A percentile compares a stretch with the other conserved stretches of the same genome.
Conservation (phyloP, 139 green algal species). For the Diplosphaera chodatii region DNA sequence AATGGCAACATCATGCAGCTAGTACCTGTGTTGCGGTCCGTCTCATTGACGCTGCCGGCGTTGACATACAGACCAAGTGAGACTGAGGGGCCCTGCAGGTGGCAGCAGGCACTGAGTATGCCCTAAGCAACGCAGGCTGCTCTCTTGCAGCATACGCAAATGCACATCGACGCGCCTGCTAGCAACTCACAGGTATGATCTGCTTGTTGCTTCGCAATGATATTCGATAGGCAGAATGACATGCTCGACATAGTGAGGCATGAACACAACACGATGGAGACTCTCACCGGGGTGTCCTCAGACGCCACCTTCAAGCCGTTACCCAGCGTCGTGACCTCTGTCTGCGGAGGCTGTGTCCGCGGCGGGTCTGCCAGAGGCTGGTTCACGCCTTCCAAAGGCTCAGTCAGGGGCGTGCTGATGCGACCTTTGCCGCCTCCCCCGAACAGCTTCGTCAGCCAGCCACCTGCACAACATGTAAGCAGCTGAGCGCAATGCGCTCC, state of each 20-base stretch:
- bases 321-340: constrained; percentile 69
- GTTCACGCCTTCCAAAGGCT: constrained; percentile 61
- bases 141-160: too few species aligned
- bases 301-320: constrained; percentile 85
- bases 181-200: too few species aligned
- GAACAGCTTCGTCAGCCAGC: constrained; percentile 32
- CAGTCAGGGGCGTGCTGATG: constrained; percentile 53
- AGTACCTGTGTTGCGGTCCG: constrained; percentile 35
- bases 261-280: too few species aligned
- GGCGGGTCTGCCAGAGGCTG: constrained; percentile 13
- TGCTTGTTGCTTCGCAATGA: too few species aligned
- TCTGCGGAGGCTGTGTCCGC: constrained; percentile 42
- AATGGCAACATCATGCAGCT: too few species aligned
- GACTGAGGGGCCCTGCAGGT: constrained; percentile 80
- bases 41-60: constrained; percentile 74
- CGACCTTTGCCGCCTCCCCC: constrained; percentile 14
- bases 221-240: too few species aligned
- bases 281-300: constrained; percentile 75
- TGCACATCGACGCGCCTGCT: too few species aligned
- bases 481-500: too few species aligned
- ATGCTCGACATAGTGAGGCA: too few species aligned
- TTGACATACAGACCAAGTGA: constrained; percentile 90
- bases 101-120: too few species aligned
- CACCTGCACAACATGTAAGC: too few species aligned
- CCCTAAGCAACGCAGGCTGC: too few species aligned